Conservation (phyloP, 768 basidiomycete genomes). For the Russula dissimulans region DNA sequence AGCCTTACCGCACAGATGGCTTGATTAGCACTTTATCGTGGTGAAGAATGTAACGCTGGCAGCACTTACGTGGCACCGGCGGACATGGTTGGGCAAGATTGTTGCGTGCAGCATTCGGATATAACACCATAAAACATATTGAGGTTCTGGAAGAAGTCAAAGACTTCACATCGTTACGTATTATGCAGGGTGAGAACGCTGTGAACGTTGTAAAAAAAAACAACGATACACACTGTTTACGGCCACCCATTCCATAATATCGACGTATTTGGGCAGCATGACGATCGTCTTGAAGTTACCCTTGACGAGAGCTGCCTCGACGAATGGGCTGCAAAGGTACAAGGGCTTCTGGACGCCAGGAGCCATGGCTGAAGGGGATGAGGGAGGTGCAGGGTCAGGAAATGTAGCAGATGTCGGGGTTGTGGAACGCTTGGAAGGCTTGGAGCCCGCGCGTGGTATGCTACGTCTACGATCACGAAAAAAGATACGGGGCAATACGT, state of each 20-base stretch:
- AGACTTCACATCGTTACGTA: slow-evolving; percentile 44
- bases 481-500: neutral
- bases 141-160: slow-evolving; percentile 94
- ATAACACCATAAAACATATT: slow-evolving; percentile 96
- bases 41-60: neutral
- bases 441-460: slow-evolving; percentile 59
- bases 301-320: slow-evolving; percentile 90
- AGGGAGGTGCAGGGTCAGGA: slow-evolving; percentile 30
- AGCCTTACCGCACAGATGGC: slow-evolving; percentile 38
- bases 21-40: neutral
- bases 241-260: slow-evolving; percentile 96
- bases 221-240: slow-evolving; percentile 58
- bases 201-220: slow-evolving; percentile 25
- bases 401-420: slow-evolving; percentile 65
- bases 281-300: slow-evolving; percentile 99
- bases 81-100: slow-evolving; percentile 87
- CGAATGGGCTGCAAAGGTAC: slow-evolving; percentile 90
- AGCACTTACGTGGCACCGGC: slow-evolving; percentile 69
- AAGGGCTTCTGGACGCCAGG: slow-evolving; percentile 51
- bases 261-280: slow-evolving; percentile 89
- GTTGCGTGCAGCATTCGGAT: slow-evolving; percentile 85
- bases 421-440: slow-evolving; percentile 60
- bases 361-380: slow-evolving; percentile 34
- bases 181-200: neutral
- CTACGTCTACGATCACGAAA: slow-evolving; percentile 42